Evolutionary conservation across 306 rosid species (phyloP).

Genomic region (Ochetophila trinervis): DNA sequence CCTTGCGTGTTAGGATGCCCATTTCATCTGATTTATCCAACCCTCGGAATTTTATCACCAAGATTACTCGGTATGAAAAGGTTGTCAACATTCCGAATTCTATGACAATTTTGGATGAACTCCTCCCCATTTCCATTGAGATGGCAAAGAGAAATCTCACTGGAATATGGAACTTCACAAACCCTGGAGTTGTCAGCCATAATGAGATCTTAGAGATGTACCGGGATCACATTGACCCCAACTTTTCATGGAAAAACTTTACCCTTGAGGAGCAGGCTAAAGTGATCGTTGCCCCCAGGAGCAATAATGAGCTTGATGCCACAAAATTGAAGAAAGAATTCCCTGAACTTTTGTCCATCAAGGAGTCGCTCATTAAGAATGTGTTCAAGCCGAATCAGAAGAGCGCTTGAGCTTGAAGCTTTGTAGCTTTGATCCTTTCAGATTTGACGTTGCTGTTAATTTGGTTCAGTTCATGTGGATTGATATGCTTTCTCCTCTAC

Average conservation of each 20-base stretch:
- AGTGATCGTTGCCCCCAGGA: constrained; percentile 79
- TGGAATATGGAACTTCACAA: constrained; percentile 82
- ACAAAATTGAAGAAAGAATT: constrained; percentile 60
- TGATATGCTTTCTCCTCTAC: constrained; percentile 21
- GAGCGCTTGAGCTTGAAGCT: constrained; percentile 31
- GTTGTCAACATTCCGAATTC: constrained; percentile 88
- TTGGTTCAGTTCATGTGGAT: constrained; percentile 31
- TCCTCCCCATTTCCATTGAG: constrained; percentile 75
- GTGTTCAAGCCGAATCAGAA: constrained; percentile 71
- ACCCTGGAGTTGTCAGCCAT: constrained; percentile 95
- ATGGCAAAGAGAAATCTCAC: constrained; percentile 93
- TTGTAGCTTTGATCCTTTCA: constrained; percentile 17
- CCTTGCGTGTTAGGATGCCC: constrained; percentile 85
- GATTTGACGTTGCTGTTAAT: constrained; percentile 25
- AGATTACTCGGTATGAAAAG: constrained; percentile 75
- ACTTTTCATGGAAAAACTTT: constrained; percentile 70
- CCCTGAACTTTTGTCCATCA: constrained; percentile 73
- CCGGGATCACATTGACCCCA: constrained; percentile 59
- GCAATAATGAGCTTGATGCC: constrained; percentile 83
- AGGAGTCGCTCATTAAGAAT: constrained; percentile 76
- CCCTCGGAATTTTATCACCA: constrained; percentile 84
- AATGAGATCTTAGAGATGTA: constrained; percentile 83
- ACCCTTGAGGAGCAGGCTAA: constrained; percentile 88
- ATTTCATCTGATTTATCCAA: constrained; percentile 74
- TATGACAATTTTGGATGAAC: constrained; percentile 84